Evolutionary conservation across 805 yeast genomes (phyloP).

Genomic region (Yamadazyma laniorum): DNA sequence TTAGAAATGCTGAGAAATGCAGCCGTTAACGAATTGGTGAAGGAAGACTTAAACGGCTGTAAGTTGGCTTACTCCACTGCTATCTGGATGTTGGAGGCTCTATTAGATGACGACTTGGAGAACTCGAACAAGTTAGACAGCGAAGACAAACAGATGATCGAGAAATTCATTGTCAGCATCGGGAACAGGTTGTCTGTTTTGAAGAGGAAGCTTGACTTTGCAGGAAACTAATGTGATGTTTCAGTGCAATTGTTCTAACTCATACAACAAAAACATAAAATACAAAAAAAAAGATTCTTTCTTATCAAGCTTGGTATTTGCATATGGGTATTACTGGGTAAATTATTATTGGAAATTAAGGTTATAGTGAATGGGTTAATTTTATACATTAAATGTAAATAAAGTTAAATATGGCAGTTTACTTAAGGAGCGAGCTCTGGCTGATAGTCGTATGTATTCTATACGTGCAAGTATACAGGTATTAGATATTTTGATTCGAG

Average conservation of each 20-base stretch:
- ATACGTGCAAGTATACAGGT: neutral
- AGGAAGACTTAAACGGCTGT: conserved; percentile 71
- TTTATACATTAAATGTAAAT: conserved; percentile 3
- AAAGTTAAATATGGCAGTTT: conserved; percentile 1
- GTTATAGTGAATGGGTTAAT: conserved; percentile 7
- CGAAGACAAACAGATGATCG: conserved; percentile 73
- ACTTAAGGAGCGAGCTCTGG: too few relatives aligned
- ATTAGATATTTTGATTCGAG: neutral
- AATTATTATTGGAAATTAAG: conserved; percentile 4
- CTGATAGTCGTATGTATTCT: too few relatives aligned
- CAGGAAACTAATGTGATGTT: conserved; percentile 1
- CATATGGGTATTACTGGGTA: conserved; percentile 11
- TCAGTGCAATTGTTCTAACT: too few relatives aligned
- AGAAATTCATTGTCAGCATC: conserved; percentile 77
- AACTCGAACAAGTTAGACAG: conserved; percentile 50
- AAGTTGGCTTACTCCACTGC: conserved; percentile 89
- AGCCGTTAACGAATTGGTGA: conserved; percentile 80
- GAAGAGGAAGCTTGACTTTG: conserved; percentile 49
- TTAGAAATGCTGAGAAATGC: conserved; percentile 90
- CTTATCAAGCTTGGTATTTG: conserved; percentile 2
- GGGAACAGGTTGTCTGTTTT: conserved; percentile 75
- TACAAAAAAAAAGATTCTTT: conserved; percentile 5
- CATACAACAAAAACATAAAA: too few relatives aligned
- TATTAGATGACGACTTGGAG: conserved; percentile 52
- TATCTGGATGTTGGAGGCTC: conserved; percentile 92